These are phyloP conservation scores for Penicillium hordei DNA, from an alignment of 2,329 filamentous ascomycete species.

Conservation along the genomic window DNA sequence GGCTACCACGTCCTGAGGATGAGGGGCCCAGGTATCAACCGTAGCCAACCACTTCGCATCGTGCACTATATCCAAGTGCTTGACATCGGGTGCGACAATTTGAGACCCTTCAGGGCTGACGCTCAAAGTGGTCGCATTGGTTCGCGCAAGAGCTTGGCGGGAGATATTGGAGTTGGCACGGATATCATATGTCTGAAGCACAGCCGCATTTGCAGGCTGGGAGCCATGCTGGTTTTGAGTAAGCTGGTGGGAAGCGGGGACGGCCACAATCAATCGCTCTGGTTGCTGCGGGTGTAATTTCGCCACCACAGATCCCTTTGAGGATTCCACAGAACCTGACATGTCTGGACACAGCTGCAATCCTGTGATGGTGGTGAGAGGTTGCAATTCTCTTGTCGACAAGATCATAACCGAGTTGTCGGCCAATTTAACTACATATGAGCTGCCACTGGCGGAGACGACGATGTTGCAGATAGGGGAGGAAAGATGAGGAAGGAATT, in stretches of 20 bases:
- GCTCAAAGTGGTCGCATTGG: conserved; percentile 80
- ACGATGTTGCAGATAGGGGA: conserved; percentile 81
- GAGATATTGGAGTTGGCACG: conserved; percentile 71
- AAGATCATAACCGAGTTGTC: conserved; percentile 92
- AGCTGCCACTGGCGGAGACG: conserved; percentile 74
- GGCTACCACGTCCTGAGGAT: conserved; percentile 64
- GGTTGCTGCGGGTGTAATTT: conserved; percentile 63
- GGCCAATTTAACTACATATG: conserved; percentile 80
- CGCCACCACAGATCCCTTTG: conserved; percentile 45
- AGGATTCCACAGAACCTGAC: conserved; percentile 51
- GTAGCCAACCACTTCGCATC: conserved; percentile 90
- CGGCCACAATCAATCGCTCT: conserved; percentile 66
- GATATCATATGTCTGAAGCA: conserved; percentile 84
- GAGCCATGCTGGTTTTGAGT: conserved; percentile 33
- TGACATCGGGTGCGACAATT: conserved; percentile 76
- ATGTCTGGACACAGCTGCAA: conserved; percentile 61
- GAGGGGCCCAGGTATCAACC: conserved; percentile 85
- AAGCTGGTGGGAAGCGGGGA: conserved; percentile 55
- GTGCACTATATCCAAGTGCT: conserved; percentile 69
- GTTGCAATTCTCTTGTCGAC: conserved; percentile 84
- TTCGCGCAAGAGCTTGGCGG: conserved; percentile 86
- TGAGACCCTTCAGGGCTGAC: conserved; percentile 68
- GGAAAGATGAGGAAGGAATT: conserved; percentile 86
- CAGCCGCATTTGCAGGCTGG: conserved; percentile 53
- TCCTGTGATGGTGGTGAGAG: conserved; percentile 79